Base-by-base conservation (phyloP, 163 green algal species). In the Scenedesmus sp. region DNA sequence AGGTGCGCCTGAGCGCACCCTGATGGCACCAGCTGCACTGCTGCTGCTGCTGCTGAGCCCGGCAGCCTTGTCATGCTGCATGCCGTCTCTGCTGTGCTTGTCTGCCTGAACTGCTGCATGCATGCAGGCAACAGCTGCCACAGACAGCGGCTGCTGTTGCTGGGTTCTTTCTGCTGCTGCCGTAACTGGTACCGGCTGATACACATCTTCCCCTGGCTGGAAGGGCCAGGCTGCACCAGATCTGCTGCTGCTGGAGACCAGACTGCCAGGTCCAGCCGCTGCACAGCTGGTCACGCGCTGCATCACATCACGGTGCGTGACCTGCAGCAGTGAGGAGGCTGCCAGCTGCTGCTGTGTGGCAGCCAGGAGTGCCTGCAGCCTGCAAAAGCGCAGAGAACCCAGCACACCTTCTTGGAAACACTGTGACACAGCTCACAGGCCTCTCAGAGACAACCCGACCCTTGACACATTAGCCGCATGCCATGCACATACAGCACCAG, bases 261-360 rank as follows among this genome's bases (percentile, higher is more conserved):
- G 18, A 30, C 72, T 81, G 72, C 37, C 72, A n/a, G 35, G 35
- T 3, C 72, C 72, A 49, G 72, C 72, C 33, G 72, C 72, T 81
- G 72, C 6, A 49, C 72, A 49, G 72, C 35, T n/a, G 35, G 3
- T 46, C 24, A 81, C 61, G 4, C 61, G 59, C 83, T 81, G 83
- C 24, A 81, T 49, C 3, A 89, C 37, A 24, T 49, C 61, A 9
- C 49, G 2, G 61, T 61, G 40, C 37, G 83, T 89, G 33, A 16
- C 49, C 13, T 82, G 83, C 83, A 68, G 40, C 83, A 35, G 4
- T 26, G 59, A 42, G 7, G 59, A 44, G 35, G 61, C 61, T 68
- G 83, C 35, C 46, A 87, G n/a, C 51, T 89, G 83, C 83, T 65
- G 83, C 61, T 89, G 59, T 24, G 37, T 42, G 18, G 15, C 26